Conservation (phyloP, 2,329 filamentous ascomycete genomes). For the Xylaria sp. region DNA sequence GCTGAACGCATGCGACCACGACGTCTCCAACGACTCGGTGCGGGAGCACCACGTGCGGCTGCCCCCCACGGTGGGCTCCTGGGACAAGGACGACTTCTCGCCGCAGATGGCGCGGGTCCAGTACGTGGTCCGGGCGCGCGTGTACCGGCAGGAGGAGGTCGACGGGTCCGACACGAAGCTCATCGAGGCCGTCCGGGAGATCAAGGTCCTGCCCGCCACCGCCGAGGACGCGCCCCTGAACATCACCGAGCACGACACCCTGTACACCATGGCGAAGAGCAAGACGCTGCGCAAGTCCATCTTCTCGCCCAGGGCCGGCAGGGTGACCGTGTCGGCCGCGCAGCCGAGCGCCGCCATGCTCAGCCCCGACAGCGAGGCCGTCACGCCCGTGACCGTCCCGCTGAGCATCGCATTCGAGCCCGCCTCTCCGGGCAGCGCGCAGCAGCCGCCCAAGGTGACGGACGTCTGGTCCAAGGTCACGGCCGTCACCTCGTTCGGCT, state of each 20-base stretch:
- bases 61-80: constrained; percentile 55
- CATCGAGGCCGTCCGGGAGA: constrained; percentile 46
- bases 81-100: constrained; percentile 57
- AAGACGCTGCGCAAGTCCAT: constrained; percentile 58
- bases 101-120: constrained; percentile 58
- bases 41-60: constrained; percentile 56
- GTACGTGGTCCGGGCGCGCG: constrained; percentile 55
- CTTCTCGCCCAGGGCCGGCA: constrained; percentile 54
- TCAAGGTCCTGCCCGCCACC: constrained; percentile 57
- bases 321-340: constrained; percentile 47
- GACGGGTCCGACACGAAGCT: constrained; percentile 35
- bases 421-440: constrained; percentile 42
- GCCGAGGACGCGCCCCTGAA: constrained; percentile 55
- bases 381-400: constrained; percentile 46
- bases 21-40: constrained; percentile 47
- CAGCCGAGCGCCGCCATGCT: constrained; percentile 55
- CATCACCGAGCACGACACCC: constrained; percentile 49
- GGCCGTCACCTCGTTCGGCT: constrained; percentile 56
- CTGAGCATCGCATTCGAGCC: constrained; percentile 54
- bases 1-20: constrained; percentile 58
- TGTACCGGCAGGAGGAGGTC: constrained; percentile 39
- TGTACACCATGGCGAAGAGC: constrained; percentile 53
- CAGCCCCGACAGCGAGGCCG: constrained; percentile 50
- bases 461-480: constrained; percentile 54
- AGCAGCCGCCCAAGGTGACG: constrained; percentile 51